Evolutionary conservation across 139 green algal species (phyloP).

Genomic region (Dunaliella primolecta): DNA sequence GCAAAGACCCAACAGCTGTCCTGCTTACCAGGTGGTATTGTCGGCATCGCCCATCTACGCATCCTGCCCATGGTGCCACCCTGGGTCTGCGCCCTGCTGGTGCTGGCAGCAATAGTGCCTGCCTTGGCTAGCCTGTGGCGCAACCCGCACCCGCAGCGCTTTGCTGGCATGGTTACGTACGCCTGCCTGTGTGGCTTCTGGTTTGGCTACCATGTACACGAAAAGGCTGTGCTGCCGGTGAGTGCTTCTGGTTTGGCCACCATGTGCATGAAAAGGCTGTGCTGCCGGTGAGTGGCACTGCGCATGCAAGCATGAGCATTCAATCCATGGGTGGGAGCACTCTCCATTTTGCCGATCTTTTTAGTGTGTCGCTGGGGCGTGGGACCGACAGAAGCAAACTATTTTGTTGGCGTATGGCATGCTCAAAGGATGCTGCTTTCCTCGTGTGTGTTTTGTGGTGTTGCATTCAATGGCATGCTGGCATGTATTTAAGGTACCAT

Average conservation of each 20-base stretch:
- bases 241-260: conserved; percentile 83
- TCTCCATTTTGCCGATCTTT: no score
- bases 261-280: conserved; percentile 97
- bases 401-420: conserved; percentile 14
- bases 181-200: conserved; percentile 75
- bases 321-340: no score
- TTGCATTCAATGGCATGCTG: no score
- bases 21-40: conserved; percentile 60
- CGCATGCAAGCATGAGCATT: conserved; percentile 94
- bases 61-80: conserved; percentile 63
- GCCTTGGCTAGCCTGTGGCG: conserved; percentile 54
- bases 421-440: background rate
- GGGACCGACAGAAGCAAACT: background rate
- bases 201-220: conserved; percentile 94
- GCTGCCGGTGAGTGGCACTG: conserved; percentile 75
- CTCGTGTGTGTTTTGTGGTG: conserved; percentile 25
- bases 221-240: conserved; percentile 89
- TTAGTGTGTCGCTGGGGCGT: background rate
- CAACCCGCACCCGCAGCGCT: conserved; percentile 25
- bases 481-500: no score
- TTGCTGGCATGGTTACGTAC: conserved; percentile 49
- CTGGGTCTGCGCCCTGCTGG: conserved; percentile 23
- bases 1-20: background rate
- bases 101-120: conserved; percentile 67
- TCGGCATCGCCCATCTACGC: conserved; percentile 60